Evolutionary conservation across 2,329 filamentous ascomycete species (phyloP).

Genomic region (Microcyclospora pomicola): DNA sequence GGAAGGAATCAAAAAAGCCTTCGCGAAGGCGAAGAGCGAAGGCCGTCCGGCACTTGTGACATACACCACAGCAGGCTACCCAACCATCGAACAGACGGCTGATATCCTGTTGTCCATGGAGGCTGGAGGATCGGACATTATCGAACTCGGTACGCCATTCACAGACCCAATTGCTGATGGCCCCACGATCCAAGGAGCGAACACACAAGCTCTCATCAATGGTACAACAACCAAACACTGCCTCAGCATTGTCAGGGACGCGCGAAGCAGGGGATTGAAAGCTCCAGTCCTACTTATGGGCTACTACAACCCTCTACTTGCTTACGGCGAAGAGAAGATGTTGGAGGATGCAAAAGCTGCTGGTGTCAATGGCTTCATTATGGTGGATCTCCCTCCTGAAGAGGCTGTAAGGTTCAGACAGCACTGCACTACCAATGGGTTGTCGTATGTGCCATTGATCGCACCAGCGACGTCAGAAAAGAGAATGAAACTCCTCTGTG

Average conservation of each 20-base stretch:
- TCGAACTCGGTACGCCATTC: constrained; percentile 92
- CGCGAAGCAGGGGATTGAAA: constrained; percentile 61
- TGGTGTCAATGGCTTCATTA: constrained; percentile 90
- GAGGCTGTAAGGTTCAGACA: constrained; percentile 87
- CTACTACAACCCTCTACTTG: constrained; percentile 93
- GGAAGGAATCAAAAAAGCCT: constrained; percentile 37
- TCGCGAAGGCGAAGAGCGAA: constrained; percentile 38
- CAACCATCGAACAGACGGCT: constrained; percentile 65
- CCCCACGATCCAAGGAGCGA: constrained; percentile 89
- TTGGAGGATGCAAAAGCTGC: constrained; percentile 70
- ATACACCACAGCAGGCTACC: constrained; percentile 92
- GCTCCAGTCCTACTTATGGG: constrained; percentile 90
- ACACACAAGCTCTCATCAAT: constrained; percentile 77
- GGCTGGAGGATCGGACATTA: constrained; percentile 83
- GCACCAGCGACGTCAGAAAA: constrained; percentile 83
- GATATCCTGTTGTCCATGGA: constrained; percentile 81
- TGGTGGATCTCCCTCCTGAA: constrained; percentile 89
- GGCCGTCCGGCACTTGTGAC: constrained; percentile 65
- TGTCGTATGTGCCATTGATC: constrained; percentile 95
- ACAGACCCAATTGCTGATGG: constrained; percentile 97
- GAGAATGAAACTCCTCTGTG: constrained; percentile 90
- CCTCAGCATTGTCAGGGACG: constrained; percentile 70
- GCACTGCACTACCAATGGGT: constrained; percentile 64
- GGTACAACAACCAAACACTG: constrained; percentile 71
- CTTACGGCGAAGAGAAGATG: constrained; percentile 85